Base-by-base conservation (phyloP, 169 alveolate genomes). In the Cytauxzoon felis region DNA sequence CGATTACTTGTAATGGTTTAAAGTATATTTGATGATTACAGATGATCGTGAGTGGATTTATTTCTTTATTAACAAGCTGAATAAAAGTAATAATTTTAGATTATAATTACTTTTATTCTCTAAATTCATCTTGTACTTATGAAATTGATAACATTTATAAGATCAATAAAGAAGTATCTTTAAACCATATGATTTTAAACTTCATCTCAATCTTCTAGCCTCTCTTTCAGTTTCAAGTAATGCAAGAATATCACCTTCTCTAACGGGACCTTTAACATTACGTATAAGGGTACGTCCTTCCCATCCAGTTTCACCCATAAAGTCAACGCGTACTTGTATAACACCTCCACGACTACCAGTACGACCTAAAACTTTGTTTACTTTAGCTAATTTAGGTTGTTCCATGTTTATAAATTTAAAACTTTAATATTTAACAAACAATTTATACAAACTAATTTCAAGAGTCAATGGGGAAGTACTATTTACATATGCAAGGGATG, bases 291-390 rank as follows among this genome's bases (percentile, higher is more conserved):
- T 82, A 76, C 99, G 94, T 59, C 95, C 96, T 66, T 91, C 93
- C 61, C 92, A 73, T 58, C 90, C 95, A 1, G 84, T 63, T 66
- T 89, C 94, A 18, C 92, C 92, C 94, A 90, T 90, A 75, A 90
- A 90, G 57, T 83, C 91, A 42, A 92, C 97, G 48, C 97, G 90
- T 45, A 96, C 99, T 80, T 96, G 99, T 50, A 94, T 94, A 51
- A 96, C 98, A 30, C 98, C 98, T 43, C 99, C 99, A 80, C 99
- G 95, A 60, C 98, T 94, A 32, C 99, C 99, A 19, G 98, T 94
- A 34, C 98, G 88, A 26, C 98, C 98, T 59, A 94, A 82, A 50
- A 94, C 88, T 87, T 94, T 94, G 87, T 93, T 95, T 47, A 94
- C 98, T 68, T 90, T 94, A 16, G 98, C 98, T 58, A 94, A 88